A percentile compares a stretch with the other conserved stretches of the same genome.
These are phyloP conservation scores for Eimeria zaria DNA, from an alignment of 169 alveolate species.

Conservation along the genomic window DNA sequence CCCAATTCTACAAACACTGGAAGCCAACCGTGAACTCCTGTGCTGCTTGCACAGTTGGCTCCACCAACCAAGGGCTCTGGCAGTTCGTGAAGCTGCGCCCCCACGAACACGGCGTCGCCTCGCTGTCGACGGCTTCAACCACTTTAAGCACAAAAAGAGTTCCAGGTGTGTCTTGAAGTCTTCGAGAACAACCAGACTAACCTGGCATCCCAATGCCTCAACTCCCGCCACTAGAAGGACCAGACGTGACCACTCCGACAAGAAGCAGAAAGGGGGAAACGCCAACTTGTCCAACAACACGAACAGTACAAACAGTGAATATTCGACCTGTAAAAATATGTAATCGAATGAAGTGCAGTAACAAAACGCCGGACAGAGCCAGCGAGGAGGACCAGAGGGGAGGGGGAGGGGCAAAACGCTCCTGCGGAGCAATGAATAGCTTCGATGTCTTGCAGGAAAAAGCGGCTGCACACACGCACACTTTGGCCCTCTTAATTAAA, in stretches of 20 bases:
- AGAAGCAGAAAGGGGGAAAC: background rate
- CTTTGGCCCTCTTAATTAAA: background rate
- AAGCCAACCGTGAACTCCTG: background rate
- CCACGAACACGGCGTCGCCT: background rate
- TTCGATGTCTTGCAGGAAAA: background rate
- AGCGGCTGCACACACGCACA: slow-evolving; percentile 35
- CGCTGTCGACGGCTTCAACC: background rate
- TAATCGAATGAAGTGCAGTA: background rate
- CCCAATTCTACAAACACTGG: background rate
- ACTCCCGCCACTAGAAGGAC: background rate
- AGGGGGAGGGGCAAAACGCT: background rate
- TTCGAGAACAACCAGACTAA: background rate
- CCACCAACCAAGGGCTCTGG: background rate
- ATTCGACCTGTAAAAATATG: background rate
- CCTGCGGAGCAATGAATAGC: background rate
- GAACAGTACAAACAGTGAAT: background rate
- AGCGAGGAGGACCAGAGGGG: background rate
- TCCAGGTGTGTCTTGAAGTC: background rate
- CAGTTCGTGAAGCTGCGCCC: background rate
- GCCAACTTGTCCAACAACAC: no score
- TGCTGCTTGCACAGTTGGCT: background rate
- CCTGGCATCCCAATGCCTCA: background rate
- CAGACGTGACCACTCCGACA: slow-evolving; percentile 23
- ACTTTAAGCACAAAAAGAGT: background rate
- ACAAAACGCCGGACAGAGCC: background rate